These are phyloP conservation scores for Ampelomyces quisqualis DNA, from an alignment of 2,329 filamentous ascomycete species.

Conservation along the genomic window DNA sequence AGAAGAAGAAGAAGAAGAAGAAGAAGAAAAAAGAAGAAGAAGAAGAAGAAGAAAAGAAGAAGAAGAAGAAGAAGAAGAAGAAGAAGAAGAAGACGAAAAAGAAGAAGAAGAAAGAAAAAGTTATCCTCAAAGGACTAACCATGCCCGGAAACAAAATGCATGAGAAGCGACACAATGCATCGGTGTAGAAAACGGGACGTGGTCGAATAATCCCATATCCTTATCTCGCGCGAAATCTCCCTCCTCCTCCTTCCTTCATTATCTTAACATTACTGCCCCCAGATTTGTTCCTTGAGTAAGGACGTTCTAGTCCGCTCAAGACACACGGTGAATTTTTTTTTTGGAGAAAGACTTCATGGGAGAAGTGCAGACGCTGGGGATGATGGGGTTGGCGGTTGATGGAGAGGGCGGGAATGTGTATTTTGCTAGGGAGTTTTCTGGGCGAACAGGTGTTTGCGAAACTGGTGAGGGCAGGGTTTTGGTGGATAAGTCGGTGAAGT, in stretches of 20 bases:
- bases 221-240: slow-evolving; percentile 2
- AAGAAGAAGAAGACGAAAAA: too few species aligned
- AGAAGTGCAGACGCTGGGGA: slow-evolving; percentile 9
- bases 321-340: slow-evolving; percentile 11
- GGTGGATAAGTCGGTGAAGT: slow-evolving; percentile 6
- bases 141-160: slow-evolving; percentile 13
- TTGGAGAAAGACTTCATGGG: slow-evolving; percentile 10
- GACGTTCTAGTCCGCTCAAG: slow-evolving; percentile 9
- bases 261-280: too few species aligned
- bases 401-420: slow-evolving; percentile 5
- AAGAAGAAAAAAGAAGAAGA: too few species aligned
- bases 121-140: slow-evolving; percentile 7
- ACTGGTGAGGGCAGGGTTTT: slow-evolving; percentile 10
- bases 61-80: too few species aligned
- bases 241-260: too few species aligned
- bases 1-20: too few species aligned
- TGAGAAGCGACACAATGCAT: slow-evolving; percentile 5
- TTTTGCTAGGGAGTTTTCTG: slow-evolving; percentile 10
- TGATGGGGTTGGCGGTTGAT: slow-evolving; percentile 11
- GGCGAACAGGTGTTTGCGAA: slow-evolving; percentile 12
- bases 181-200: slow-evolving; percentile 11
- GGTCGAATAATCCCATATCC: slow-evolving; percentile 9
- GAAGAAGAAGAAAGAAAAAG: slow-evolving; percentile 6
- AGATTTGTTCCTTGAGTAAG: slow-evolving; percentile 1
- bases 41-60: too few species aligned